Base-by-base conservation (phyloP, 148 eudicot species). In the Simmondsia chinensis region DNA sequence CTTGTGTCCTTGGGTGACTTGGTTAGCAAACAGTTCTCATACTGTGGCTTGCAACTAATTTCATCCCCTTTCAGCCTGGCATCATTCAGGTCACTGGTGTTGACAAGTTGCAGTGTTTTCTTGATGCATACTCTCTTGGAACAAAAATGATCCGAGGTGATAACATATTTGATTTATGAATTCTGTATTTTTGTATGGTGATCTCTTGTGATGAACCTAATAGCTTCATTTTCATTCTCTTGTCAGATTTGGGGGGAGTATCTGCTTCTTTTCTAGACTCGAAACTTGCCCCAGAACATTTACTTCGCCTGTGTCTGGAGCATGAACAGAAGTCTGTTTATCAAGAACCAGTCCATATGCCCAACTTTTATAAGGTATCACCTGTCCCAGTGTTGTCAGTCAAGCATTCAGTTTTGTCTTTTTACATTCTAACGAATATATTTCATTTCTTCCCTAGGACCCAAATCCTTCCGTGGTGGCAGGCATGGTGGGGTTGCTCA, bases 331-430 rank as follows among this genome's bases (percentile, higher is more conserved):
- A 65, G 24, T 63, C 47, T 12, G 44, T 46, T 23, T 42, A 76
- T 50, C 61, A 59, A 27, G 57, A 66, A 26, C 49, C 73, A 34
- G 35, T 37, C 26, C 33, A 33, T 45, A 27, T 61, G 27, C 77
- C 66, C 61, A 86, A 82, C 30, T 93, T 93, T 62, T 93, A 93
- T 50, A 93, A 93, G 93, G 95, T 79, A 60, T 29, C 49, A 6
- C 6, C 25, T 21, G 16, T 29, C 37, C 36, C 9, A 39, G 10
- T 20, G 22, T 18, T 47, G 11, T 37, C 40, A 25, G 28, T 10
- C 18, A 11, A 17, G 35, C 22, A 14, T 4, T 4, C 18, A 7
- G 7, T 15, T 16, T 12, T 5, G 19, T 45, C 30, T 18, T 32
- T 9, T 18, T 20, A 5, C 21, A 27, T 6, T 36, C 15, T 32